A percentile compares a stretch with the other conserved stretches of the same genome.
Evolutionary conservation across 1,139 yeast genomes (phyloP).

Genomic region (Suhomyces taliae): DNA sequence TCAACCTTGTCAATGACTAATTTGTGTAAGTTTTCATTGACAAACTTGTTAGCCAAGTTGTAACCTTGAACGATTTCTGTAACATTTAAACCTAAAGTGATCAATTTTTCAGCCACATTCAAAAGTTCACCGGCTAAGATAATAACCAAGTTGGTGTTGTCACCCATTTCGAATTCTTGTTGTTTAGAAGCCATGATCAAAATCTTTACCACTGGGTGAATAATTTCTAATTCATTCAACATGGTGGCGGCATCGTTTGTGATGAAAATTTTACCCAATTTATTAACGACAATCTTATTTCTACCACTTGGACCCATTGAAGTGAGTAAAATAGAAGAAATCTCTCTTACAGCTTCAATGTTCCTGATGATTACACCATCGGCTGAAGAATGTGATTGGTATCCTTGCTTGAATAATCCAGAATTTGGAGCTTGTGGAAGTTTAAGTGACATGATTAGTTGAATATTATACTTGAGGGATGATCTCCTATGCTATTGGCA

Average conservation of each 20-base stretch:
- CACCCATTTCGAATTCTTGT: constrained; percentile 82
- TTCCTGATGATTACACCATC: constrained; percentile 95
- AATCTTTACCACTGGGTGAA: constrained; percentile 96
- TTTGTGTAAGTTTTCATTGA: constrained; percentile 65
- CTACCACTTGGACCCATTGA: constrained; percentile 98
- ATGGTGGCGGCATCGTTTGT: constrained; percentile 98
- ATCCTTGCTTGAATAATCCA: constrained; percentile 95
- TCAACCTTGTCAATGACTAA: constrained; percentile 64
- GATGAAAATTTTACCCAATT: constrained; percentile 76
- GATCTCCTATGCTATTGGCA: background rate
- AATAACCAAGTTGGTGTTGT: constrained; percentile 48
- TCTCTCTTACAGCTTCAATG: constrained; percentile 91
- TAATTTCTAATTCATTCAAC: constrained; percentile 87
- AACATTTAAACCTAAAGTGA: constrained; percentile 84
- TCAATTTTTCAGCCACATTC: constrained; percentile 77
- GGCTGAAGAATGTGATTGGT: constrained; percentile 79
- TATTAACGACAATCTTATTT: constrained; percentile 89
- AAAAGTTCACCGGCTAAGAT: constrained; percentile 87
- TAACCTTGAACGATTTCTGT: constrained; percentile 90
- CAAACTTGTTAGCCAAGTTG: constrained; percentile 76
- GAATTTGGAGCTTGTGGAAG: constrained; percentile 92
- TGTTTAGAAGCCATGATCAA: constrained; percentile 96
- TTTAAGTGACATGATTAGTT: constrained; percentile 71
- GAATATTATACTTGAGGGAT: background rate
- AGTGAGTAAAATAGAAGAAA: constrained; percentile 86